Evolutionary conservation across 2,329 filamentous ascomycete species (phyloP).

Genomic region (Coniochaeta sp.): DNA sequence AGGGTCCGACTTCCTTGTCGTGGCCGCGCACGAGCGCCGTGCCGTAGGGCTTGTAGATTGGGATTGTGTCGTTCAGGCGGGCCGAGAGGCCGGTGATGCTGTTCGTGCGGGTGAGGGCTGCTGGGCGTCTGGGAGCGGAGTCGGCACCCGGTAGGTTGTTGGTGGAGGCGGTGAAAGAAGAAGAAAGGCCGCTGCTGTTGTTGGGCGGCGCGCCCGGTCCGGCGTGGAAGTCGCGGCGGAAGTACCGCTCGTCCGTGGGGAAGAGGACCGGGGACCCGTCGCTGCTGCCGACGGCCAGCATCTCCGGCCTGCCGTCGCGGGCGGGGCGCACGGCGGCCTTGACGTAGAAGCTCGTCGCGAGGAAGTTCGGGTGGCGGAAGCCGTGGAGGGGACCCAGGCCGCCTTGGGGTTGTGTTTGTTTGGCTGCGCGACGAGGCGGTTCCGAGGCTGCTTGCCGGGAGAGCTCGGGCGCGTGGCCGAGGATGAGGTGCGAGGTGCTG

Average conservation of each 20-base stretch:
- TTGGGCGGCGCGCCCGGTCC: conserved; percentile 10
- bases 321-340: conserved; percentile 72
- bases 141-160: too few relatives aligned
- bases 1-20: conserved; percentile 65
- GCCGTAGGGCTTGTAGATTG: conserved; percentile 64
- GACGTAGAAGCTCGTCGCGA: conserved; percentile 84
- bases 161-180: too few relatives aligned
- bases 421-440: conserved; percentile 32
- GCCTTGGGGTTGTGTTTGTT: conserved; percentile 33
- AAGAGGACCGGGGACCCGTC: conserved; percentile 77
- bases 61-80: conserved; percentile 50
- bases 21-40: conserved; percentile 79
- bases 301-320: conserved; percentile 54
- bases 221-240: conserved; percentile 36
- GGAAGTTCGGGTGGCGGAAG: conserved; percentile 73
- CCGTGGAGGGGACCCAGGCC: conserved; percentile 85
- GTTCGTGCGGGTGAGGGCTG: conserved; percentile 20
- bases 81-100: conserved; percentile 19
- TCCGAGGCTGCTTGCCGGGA: conserved; percentile 41
- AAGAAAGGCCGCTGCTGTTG: too few relatives aligned
- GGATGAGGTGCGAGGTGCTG: conserved; percentile 78
- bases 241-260: conserved; percentile 78
- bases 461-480: conserved; percentile 74
- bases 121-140: conserved; percentile 10
- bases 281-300: conserved; percentile 84